A percentile compares a stretch with the other conserved stretches of the same genome.
phyloP scores from a whole-genome alignment of 169 alveolate species.

The Toxoplasma gondii region DNA sequence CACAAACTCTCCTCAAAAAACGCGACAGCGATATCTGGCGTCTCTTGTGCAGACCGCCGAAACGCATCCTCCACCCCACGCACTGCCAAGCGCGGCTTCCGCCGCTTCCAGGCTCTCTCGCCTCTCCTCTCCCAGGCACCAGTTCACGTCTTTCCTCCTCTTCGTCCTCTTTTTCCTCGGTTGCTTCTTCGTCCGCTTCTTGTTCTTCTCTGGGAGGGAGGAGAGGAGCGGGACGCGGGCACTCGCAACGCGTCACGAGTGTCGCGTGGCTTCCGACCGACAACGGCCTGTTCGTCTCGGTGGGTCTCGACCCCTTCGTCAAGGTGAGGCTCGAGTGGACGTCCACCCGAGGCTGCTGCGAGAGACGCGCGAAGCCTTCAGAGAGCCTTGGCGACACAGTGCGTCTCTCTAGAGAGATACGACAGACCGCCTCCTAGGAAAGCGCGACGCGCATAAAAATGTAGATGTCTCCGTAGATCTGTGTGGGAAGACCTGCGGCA shows the following conservation, averaged over 20 bases:
- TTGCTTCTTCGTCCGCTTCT: too few species aligned
- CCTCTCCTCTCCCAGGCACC: background rate
- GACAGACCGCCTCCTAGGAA: too few species aligned
- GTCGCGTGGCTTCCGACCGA: constrained; percentile 67
- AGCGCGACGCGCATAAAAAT: too few species aligned
- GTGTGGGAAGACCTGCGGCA: too few species aligned
- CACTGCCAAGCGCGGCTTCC: background rate
- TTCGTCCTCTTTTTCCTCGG: too few species aligned
- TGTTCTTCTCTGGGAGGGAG: background rate
- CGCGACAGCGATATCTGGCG: too few species aligned
- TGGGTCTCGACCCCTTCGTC: constrained; percentile 57
- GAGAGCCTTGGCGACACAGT: too few species aligned
- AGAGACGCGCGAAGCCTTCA: too few species aligned
- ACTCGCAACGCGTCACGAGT: constrained; percentile 53
- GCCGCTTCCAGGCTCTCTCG: constrained; percentile 16
- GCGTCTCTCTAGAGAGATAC: too few species aligned
- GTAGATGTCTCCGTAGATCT: too few species aligned
- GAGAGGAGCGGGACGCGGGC: constrained; percentile 4
- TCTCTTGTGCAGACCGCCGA: background rate
- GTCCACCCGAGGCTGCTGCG: too few species aligned
- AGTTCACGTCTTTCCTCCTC: background rate
- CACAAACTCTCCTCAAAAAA: too few species aligned
- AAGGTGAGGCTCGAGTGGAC: constrained; percentile 45
- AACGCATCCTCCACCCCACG: constrained; percentile 14
- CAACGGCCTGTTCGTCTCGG: constrained; percentile 64